Evolutionary conservation across 2,329 filamentous ascomycete genomes (phyloP).

Genomic region (Ophiostoma perfectum): DNA sequence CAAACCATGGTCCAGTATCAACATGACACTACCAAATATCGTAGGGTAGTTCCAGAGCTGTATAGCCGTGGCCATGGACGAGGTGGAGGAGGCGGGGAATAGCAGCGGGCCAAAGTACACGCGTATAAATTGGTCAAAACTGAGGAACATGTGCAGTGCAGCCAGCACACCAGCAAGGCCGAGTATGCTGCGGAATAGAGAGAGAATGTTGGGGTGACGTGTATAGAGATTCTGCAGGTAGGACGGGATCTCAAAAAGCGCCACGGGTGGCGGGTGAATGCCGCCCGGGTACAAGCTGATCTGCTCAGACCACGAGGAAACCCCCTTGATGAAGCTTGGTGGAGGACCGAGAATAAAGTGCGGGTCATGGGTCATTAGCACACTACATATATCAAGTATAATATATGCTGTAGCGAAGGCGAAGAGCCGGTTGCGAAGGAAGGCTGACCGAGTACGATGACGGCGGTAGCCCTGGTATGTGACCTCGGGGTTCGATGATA

Average conservation of each 20-base stretch:
- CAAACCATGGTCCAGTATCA: conserved; percentile 63
- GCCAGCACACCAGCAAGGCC: conserved; percentile 52
- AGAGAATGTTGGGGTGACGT: neutral
- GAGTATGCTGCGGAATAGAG: conserved; percentile 47
- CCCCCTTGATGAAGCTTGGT: conserved; percentile 25
- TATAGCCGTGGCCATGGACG: conserved; percentile 41
- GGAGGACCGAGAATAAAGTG: conserved; percentile 61
- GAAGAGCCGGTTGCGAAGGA: conserved; percentile 43
- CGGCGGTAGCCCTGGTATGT: conserved; percentile 45
- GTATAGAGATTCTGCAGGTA: conserved; percentile 31
- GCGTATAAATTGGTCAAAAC: conserved; percentile 35
- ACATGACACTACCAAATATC: conserved; percentile 49
- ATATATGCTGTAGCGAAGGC: conserved; percentile 56
- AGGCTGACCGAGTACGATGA: conserved; percentile 38
- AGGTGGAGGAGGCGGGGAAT: conserved; percentile 33
- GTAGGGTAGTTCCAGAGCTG: conserved; percentile 51
- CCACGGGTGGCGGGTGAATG: conserved; percentile 28
- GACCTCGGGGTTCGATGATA: conserved; percentile 39
- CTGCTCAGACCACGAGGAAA: conserved; percentile 29
- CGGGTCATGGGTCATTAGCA: conserved; percentile 66
- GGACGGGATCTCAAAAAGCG: conserved; percentile 37
- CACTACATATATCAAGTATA: conserved; percentile 63
- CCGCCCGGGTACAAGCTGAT: conserved; percentile 30
- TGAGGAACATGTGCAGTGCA: conserved; percentile 57
- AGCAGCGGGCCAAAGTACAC: conserved; percentile 16